Evolutionary conservation across 2,329 filamentous ascomycete genomes (phyloP), one percentile per base, ranked within the genome.

Genomic region (Leptographium galeiforme): DNA sequence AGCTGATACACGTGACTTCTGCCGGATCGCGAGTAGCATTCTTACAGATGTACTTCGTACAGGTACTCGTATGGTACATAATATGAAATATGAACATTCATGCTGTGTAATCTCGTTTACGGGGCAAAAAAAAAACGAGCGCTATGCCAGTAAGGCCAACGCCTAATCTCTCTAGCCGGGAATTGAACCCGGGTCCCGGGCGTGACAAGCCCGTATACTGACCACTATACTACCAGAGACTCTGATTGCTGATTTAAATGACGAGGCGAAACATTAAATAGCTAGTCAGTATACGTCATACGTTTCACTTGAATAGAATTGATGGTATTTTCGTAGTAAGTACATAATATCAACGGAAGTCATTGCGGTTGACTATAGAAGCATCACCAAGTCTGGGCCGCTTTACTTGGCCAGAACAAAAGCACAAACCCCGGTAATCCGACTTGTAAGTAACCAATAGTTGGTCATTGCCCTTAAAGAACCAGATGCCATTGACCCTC

Each of bases 211-310:
- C 52, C 52, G 54, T 57, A 57, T 57, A 57, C 55, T 58, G 53
- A 55, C 55, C 55, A 57, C 54, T 57, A 57, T 57, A 57, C 56
- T 57, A 57, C 54, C 54, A 52, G 52, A 57, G 56, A 57, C 44
- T 8, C 19, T 0, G n/a, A 14, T 48, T 34, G 18, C 52, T 34
- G n/a, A n/a, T n/a, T n/a, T n/a, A n/a, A n/a, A n/a, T n/a, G n/a
- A n/a, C n/a, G n/a, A n/a, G n/a, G n/a, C n/a, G n/a, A n/a, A n/a
- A n/a, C n/a, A n/a, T n/a, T n/a, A n/a, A n/a, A n/a, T n/a, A n/a
- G n/a, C n/a, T n/a, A n/a, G n/a, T n/a, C n/a, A n/a, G n/a, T n/a
- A n/a, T n/a, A n/a, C n/a, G n/a, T n/a, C n/a, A n/a, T n/a, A n/a
- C n/a, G n/a, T n/a, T n/a, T n/a, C n/a, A n/a, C n/a, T n/a, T n/a